Conservation (phyloP, 352 stramenopile species). For the Phytophthora tubulina region DNA sequence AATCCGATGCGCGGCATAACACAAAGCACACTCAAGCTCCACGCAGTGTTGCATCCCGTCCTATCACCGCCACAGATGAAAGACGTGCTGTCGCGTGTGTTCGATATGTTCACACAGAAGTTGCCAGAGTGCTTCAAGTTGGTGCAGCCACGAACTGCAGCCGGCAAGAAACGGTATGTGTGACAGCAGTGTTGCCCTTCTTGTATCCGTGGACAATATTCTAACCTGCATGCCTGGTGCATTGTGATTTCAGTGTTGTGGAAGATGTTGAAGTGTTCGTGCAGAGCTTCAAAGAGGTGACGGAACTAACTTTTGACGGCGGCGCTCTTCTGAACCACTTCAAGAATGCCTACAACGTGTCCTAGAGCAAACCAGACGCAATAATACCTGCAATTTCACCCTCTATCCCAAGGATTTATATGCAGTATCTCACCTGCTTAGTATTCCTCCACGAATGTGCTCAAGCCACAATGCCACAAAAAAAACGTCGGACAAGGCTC, state of each 20-base stretch:
- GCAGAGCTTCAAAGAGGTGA: conserved; percentile 77
- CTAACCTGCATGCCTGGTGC: conserved; percentile 1
- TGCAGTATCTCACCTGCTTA: background rate
- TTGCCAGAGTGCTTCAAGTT: conserved; percentile 91
- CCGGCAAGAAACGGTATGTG: conserved; percentile 79
- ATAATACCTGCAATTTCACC: conserved; percentile 32
- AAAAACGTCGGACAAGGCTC: background rate
- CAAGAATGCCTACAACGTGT: conserved; percentile 56
- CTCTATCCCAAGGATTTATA: background rate
- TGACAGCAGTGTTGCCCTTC: background rate
- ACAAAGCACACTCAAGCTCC: conserved; percentile 95
- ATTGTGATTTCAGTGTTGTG: conserved; percentile 53
- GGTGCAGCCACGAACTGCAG: conserved; percentile 76
- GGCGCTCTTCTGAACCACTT: conserved; percentile 71
- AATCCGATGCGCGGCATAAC: conserved; percentile 94
- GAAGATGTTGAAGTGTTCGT: conserved; percentile 83
- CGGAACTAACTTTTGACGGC: conserved; percentile 74
- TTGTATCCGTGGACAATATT: background rate
- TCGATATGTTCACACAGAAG: conserved; percentile 91
- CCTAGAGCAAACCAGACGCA: conserved; percentile 39
- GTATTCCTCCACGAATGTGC: conserved; percentile 1
- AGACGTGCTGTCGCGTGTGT: conserved; percentile 94
- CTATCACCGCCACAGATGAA: conserved; percentile 95
- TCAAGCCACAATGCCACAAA: background rate
- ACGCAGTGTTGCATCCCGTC: conserved; percentile 94